phyloP scores from a whole-genome alignment of 2,329 filamentous ascomycete genomes.

The Scytalidium lignicola region DNA sequence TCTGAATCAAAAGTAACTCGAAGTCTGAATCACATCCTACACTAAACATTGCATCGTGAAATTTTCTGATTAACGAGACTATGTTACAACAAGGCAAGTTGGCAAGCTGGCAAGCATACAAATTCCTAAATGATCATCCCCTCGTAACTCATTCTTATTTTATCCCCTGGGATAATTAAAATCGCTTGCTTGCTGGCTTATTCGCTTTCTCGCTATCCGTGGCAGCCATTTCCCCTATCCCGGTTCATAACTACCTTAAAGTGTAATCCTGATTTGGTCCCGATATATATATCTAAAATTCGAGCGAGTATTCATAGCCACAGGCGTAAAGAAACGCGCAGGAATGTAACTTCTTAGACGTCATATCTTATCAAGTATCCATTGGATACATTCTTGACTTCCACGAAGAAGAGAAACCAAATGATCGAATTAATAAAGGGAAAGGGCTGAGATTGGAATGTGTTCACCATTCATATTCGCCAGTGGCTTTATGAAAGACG shows the following conservation, averaged over 20 bases:
- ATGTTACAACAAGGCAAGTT: background rate
- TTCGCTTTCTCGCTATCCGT: background rate
- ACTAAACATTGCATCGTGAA: background rate
- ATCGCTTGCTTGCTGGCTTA: background rate
- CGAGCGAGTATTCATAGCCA: no score
- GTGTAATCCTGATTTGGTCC: no score
- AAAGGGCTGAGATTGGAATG: background rate
- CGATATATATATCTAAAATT: no score
- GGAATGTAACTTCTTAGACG: no score
- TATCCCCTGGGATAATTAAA: background rate
- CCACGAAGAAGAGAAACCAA: background rate
- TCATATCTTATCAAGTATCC: no score
- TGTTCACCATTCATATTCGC: constrained; percentile 92
- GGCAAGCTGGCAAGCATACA: background rate
- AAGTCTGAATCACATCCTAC: no score
- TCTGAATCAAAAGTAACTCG: no score
- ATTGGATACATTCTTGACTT: background rate
- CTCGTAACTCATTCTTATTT: background rate
- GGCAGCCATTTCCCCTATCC: no score
- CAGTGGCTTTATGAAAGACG: constrained; percentile 95
- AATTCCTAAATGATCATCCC: background rate
- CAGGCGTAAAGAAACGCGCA: no score
- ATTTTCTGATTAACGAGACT: background rate
- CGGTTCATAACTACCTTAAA: no score
- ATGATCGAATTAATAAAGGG: background rate